These are phyloP conservation scores for Epichloe bromicola DNA, from an alignment of 2,329 filamentous ascomycete genomes.

Conservation along the genomic window DNA sequence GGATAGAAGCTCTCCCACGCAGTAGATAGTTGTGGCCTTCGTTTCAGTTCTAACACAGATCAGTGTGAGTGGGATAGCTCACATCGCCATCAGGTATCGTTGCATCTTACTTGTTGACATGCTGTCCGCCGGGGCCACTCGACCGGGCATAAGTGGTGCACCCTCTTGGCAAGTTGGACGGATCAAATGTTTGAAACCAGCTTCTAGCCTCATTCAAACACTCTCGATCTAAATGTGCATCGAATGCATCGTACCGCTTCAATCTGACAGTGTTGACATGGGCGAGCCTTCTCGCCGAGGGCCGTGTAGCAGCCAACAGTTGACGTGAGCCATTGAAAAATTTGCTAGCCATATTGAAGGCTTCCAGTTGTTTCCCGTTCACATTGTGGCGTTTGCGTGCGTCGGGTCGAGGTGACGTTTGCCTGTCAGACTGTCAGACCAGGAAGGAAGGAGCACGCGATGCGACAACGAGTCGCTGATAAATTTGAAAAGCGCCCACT, in stretches of 20 bases:
- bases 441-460: too few species aligned
- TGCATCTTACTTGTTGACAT: constrained; percentile 45
- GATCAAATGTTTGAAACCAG: constrained; percentile 35
- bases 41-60: constrained; percentile 39
- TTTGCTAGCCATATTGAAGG: neutral
- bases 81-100: constrained; percentile 13
- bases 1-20: constrained; percentile 31
- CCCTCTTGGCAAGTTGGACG: constrained; percentile 33
- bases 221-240: constrained; percentile 35
- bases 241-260: constrained; percentile 34
- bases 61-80: neutral
- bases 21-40: constrained; percentile 43
- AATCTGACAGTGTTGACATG: constrained; percentile 8
- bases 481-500: neutral
- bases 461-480: neutral
- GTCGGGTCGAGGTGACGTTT: neutral
- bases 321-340: neutral
- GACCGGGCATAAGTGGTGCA: constrained; percentile 43
- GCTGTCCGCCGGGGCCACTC: constrained; percentile 47
- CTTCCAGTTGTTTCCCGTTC: neutral
- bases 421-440: too few species aligned
- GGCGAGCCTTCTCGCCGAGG: neutral
- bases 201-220: constrained; percentile 36
- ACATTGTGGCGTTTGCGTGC: neutral
- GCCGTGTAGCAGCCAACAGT: neutral